phyloP scores from a whole-genome alignment of 768 basidiomycete species.

The Boletus rubescentipes region DNA sequence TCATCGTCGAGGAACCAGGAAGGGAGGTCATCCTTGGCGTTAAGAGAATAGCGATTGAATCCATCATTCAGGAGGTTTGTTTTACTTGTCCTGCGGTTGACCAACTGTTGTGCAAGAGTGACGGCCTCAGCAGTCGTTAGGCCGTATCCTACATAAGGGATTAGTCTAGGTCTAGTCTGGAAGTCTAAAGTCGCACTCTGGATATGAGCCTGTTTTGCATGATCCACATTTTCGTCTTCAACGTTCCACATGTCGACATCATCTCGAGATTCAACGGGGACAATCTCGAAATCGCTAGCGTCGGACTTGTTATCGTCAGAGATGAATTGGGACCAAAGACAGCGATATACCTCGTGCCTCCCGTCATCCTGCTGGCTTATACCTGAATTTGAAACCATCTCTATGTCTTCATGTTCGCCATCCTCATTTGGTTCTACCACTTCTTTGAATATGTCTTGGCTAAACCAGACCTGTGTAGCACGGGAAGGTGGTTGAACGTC shows the following conservation, averaged over 20 bases:
- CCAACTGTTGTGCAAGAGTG: slow-evolving; percentile 85
- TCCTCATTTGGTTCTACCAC: slow-evolving; percentile 38
- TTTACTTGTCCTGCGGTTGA: slow-evolving; percentile 87
- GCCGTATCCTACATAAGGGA: slow-evolving; percentile 59
- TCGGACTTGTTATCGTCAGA: slow-evolving; percentile 20
- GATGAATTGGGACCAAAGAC: not conserved
- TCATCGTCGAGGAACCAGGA: slow-evolving; percentile 99
- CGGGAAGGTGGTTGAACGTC: slow-evolving; percentile 43
- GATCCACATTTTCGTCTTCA: slow-evolving; percentile 75
- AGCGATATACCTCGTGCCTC: slow-evolving; percentile 26
- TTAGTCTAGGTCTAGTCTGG: slow-evolving; percentile 4
- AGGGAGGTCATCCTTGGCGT: slow-evolving; percentile 89
- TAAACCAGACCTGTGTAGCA: slow-evolving; percentile 90
- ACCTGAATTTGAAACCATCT: slow-evolving; percentile 29
- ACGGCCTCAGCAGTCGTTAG: slow-evolving; percentile 87
- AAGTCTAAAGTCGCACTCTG: slow-evolving; percentile 49
- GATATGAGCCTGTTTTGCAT: slow-evolving; percentile 60
- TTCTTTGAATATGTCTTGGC: slow-evolving; percentile 82
- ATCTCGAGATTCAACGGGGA: slow-evolving; percentile 56
- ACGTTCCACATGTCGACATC: slow-evolving; percentile 78
- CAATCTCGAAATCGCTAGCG: slow-evolving; percentile 66
- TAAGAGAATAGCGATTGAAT: slow-evolving; percentile 91
- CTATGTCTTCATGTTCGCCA: slow-evolving; percentile 23
- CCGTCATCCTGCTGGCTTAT: slow-evolving; percentile 33
- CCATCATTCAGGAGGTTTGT: slow-evolving; percentile 92